Evolutionary conservation across 2,329 filamentous ascomycete species (phyloP).

Genomic region (Pyrenochaeta sp.): DNA sequence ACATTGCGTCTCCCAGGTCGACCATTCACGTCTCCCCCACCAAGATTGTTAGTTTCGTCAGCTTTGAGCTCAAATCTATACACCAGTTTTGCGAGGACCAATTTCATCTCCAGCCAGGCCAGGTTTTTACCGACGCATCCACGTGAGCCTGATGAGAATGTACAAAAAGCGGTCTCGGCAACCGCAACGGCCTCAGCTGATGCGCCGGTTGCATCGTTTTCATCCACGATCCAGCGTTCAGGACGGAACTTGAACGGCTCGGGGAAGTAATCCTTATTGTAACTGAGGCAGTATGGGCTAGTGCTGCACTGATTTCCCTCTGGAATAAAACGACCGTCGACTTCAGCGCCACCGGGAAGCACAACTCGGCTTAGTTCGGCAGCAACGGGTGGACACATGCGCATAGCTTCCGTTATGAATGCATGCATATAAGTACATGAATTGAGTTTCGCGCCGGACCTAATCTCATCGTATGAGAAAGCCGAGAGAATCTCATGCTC

Average conservation of each 20-base stretch:
- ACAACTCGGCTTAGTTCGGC: slow-evolving; percentile 30
- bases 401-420: slow-evolving; percentile 29
- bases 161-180: slow-evolving; percentile 24
- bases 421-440: slow-evolving; percentile 31
- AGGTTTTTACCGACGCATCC: slow-evolving; percentile 44
- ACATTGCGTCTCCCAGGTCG: slow-evolving; percentile 23
- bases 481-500: slow-evolving; percentile 23
- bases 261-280: slow-evolving; percentile 22
- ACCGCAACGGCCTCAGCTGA: slow-evolving; percentile 19
- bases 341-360: slow-evolving; percentile 24
- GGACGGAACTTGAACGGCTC: slow-evolving; percentile 33
- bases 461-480: slow-evolving; percentile 29
- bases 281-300: slow-evolving; percentile 20
- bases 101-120: slow-evolving; percentile 36
- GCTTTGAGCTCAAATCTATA: slow-evolving; percentile 36
- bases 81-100: slow-evolving; percentile 31
- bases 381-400: slow-evolving; percentile 29
- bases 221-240: slow-evolving; percentile 33
- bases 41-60: slow-evolving; percentile 27
- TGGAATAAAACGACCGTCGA: slow-evolving; percentile 28
- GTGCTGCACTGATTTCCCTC: slow-evolving; percentile 22
- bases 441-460: slow-evolving; percentile 18
- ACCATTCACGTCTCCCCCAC: slow-evolving; percentile 24
- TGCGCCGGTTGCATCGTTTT: slow-evolving; percentile 15
- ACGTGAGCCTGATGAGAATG: slow-evolving; percentile 35